These are phyloP conservation scores for Chaetoceros tenuissimus DNA, from an alignment of 108 stramenopile genomes.

Conservation along the genomic window DNA sequence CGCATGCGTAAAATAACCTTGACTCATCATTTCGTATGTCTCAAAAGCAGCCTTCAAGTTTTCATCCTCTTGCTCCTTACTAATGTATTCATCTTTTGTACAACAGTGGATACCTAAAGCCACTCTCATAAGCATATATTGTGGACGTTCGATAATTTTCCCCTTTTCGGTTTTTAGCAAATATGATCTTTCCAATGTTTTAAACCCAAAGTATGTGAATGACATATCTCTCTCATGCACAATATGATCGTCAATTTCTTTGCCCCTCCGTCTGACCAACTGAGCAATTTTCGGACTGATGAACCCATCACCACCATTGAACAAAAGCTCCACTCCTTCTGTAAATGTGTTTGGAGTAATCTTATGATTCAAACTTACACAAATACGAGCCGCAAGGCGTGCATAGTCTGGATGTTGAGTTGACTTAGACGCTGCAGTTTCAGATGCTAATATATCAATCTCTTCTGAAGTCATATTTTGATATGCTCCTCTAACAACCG, in stretches of 20 bases:
- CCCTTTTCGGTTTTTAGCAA: constrained; percentile 49
- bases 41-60: constrained; percentile 82
- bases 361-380: constrained; percentile 81
- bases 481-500: constrained; percentile 66
- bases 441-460: constrained; percentile 91
- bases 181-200: constrained; percentile 89
- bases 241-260: constrained; percentile 64
- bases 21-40: constrained; percentile 92
- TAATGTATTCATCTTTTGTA: constrained; percentile 1
- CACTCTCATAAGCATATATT: constrained; percentile 97
- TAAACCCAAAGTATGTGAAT: constrained; percentile 95
- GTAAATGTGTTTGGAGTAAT: constrained; percentile 76
- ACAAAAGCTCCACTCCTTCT: constrained; percentile 51
- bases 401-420: constrained; percentile 92
- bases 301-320: constrained; percentile 49
- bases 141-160: constrained; percentile 83
- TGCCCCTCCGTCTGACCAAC: constrained; percentile 40
- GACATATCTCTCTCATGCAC: constrained; percentile 72
- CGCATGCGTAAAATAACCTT: constrained; percentile 93
- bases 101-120: constrained; percentile 93
- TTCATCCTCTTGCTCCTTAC: constrained; percentile 34
- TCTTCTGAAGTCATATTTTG: constrained; percentile 85
- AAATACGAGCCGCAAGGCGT: constrained; percentile 88
- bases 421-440: constrained; percentile 88
- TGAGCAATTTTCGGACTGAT: constrained; percentile 72